These are phyloP conservation scores for Pythium coloratum DNA, from an alignment of 352 stramenopile genomes.

Conservation along the genomic window DNA sequence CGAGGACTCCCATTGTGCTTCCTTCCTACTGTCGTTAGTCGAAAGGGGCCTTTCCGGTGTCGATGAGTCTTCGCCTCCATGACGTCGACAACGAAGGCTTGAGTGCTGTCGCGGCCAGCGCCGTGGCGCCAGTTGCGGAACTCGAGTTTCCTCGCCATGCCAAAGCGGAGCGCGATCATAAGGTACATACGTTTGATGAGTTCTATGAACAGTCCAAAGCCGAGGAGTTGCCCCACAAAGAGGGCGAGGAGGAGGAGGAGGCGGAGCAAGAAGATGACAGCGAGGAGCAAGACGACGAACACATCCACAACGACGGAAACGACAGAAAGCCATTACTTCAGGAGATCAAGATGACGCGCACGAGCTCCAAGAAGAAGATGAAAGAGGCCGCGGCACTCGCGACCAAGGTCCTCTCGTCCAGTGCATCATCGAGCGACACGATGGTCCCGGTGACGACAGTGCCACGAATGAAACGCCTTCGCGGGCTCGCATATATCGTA, in stretches of 20 bases:
- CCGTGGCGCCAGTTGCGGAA: constrained; percentile 1
- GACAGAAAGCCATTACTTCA: constrained; percentile 25
- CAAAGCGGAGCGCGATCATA: constrained; percentile 19
- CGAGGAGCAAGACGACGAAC: neutral
- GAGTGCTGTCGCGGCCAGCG: neutral
- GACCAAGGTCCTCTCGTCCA: neutral
- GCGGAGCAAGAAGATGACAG: neutral
- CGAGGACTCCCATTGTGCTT: neutral
- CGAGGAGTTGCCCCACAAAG: constrained; percentile 9
- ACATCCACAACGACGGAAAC: neutral
- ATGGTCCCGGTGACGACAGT: constrained; percentile 21
- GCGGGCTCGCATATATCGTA: constrained; percentile 47
- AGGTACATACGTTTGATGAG: constrained; percentile 29
- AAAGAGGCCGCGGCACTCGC: neutral
- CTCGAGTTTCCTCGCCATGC: constrained; percentile 24
- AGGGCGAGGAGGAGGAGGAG: neutral
- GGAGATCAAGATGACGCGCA: constrained; percentile 25
- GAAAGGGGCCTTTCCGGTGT: constrained; percentile 2
- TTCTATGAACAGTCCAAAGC: constrained; percentile 16
- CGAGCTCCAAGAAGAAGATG: constrained; percentile 27
- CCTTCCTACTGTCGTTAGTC: neutral
- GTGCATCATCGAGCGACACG: constrained; percentile 10
- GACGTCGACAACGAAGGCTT: constrained; percentile 4
- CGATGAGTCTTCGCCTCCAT: constrained; percentile 15
- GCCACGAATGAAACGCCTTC: constrained; percentile 26